A percentile compares a stretch with the other conserved stretches of the same genome.
phyloP scores from a whole-genome alignment of 116 monocot genomes.

The Cymodocea nodosa region DNA sequence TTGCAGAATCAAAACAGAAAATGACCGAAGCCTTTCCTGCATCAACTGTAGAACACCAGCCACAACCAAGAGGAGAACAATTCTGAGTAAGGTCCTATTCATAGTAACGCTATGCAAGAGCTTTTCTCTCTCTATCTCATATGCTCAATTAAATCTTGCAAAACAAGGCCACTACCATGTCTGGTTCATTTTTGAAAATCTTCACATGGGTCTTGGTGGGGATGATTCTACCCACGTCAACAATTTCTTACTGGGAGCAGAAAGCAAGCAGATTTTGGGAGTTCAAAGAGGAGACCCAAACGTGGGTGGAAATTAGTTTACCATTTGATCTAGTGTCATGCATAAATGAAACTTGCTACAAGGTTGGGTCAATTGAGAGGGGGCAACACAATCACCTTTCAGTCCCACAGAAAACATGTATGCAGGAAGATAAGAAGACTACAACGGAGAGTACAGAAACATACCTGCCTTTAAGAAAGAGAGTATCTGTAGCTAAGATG shows the following conservation, averaged over 20 bases:
- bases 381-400: conserved; percentile 1
- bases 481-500: conserved; percentile 57
- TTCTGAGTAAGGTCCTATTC: not conserved
- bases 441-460: conserved; percentile 11
- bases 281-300: conserved; percentile 48
- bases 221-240: conserved; percentile 12
- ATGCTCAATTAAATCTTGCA: not conserved
- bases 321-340: conserved; percentile 72
- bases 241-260: conserved; percentile 25
- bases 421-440: not conserved
- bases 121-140: not conserved
- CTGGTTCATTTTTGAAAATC: conserved; percentile 8
- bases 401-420: not conserved
- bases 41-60: conserved; percentile 2
- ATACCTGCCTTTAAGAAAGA: conserved; percentile 54
- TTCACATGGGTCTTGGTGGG: conserved; percentile 16
- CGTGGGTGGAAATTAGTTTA: conserved; percentile 65
- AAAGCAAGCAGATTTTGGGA: conserved; percentile 57
- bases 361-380: conserved; percentile 52
- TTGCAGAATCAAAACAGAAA: not conserved
- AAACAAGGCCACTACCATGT: conserved; percentile 15
- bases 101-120: not conserved
- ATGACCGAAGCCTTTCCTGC: not conserved
- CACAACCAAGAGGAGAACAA: not conserved
- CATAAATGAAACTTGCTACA: conserved; percentile 51